Conservation (phyloP, 2,329 filamentous ascomycete species). For the Bipolaris sorokiniana region DNA sequence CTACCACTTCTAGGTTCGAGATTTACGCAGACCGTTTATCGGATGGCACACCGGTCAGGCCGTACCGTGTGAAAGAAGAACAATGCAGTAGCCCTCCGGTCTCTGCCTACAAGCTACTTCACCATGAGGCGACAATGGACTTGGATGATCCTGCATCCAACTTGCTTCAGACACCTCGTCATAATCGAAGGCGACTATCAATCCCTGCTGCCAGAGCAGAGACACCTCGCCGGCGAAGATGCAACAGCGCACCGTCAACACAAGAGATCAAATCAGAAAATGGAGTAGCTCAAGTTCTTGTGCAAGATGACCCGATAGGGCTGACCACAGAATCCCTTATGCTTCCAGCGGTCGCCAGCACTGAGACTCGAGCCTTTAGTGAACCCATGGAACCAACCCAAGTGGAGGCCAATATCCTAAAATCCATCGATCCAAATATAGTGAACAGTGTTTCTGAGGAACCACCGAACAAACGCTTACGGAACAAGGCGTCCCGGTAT, state of each 20-base stretch:
- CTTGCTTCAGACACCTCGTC: constrained; percentile 42
- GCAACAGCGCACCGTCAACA: constrained; percentile 36
- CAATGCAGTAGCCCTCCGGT: constrained; percentile 41
- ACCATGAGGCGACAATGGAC: constrained; percentile 53
- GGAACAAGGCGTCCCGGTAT: constrained; percentile 13
- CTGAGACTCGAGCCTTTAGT: constrained; percentile 30
- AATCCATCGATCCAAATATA: constrained; percentile 37
- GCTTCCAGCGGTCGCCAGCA: not conserved
- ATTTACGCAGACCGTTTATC: constrained; percentile 31
- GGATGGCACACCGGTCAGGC: constrained; percentile 39
- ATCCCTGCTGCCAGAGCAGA: constrained; percentile 21
- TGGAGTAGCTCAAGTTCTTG: not conserved
- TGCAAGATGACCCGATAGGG: not conserved
- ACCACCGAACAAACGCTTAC: constrained; percentile 29
- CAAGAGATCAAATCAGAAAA: constrained; percentile 27
- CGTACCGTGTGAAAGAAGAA: constrained; percentile 51
- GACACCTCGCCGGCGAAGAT: constrained; percentile 34
- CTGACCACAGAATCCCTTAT: not conserved
- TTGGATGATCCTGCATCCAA: constrained; percentile 48
- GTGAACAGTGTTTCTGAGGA: constrained; percentile 19
- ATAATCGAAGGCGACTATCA: constrained; percentile 11
- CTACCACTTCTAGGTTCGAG: constrained; percentile 20
- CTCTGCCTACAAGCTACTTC: constrained; percentile 25
- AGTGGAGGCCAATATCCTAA: constrained; percentile 21
- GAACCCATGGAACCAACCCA: constrained; percentile 21